These are phyloP conservation scores for Lactarius deliciosus DNA, from an alignment of 768 basidiomycete genomes.

Conservation along the genomic window DNA sequence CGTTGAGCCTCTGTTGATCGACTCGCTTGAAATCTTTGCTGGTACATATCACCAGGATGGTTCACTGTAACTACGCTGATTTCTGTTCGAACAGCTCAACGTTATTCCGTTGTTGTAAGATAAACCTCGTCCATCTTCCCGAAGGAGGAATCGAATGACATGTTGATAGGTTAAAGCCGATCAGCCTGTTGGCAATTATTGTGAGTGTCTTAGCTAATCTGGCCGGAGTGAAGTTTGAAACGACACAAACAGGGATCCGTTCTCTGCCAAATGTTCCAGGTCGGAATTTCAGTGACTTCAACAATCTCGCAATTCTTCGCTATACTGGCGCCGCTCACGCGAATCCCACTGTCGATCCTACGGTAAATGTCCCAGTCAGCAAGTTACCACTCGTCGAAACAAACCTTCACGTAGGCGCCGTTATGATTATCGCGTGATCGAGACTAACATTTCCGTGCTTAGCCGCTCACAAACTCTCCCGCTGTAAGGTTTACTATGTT, in stretches of 20 bases:
- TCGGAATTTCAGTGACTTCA: neutral
- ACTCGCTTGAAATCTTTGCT: constrained; percentile 14
- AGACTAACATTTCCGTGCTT: neutral
- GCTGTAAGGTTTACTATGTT: neutral
- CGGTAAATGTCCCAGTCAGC: neutral
- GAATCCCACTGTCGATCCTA: constrained; percentile 15
- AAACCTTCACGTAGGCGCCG: constrained; percentile 1
- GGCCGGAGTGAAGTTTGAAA: neutral
- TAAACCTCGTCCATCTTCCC: neutral
- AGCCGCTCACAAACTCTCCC: neutral
- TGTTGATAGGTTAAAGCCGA: neutral
- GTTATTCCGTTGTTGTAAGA: constrained; percentile 13
- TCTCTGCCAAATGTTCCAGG: neutral
- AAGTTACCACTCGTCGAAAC: neutral
- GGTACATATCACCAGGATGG: neutral
- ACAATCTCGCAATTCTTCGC: constrained; percentile 27
- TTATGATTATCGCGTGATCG: neutral
- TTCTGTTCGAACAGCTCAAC: neutral
- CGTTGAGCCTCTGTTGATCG: constrained; percentile 13
- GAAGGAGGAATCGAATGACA: neutral
- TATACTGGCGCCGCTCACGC: constrained; percentile 18
- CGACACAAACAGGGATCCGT: neutral
- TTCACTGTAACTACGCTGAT: neutral
- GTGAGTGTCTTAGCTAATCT: neutral
- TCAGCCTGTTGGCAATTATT: constrained; percentile 3